Evolutionary conservation across 371 early-diverging fungal genomes (phyloP).

Genomic region (Apophysomyces variabilis): DNA sequence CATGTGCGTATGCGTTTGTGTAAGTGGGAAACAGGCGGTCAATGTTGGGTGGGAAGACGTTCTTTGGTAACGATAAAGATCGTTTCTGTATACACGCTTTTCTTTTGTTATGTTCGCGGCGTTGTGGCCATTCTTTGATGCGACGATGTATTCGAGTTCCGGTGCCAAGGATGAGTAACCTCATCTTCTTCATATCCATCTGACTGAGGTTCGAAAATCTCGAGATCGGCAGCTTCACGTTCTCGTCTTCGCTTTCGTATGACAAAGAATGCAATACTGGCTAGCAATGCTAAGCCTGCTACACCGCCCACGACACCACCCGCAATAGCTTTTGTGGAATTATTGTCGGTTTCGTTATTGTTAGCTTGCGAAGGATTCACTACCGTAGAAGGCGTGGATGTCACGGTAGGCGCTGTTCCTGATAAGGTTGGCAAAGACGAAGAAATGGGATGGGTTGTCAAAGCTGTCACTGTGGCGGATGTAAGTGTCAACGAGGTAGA

Average conservation of each 20-base stretch:
- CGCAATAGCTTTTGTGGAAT: slow-evolving; percentile 27
- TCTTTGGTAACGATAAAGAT: no score
- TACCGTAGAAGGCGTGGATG: not conserved
- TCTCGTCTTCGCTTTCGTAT: slow-evolving; percentile 21
- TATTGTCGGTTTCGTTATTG: not conserved
- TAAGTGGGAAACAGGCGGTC: not conserved
- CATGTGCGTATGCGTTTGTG: slow-evolving; percentile 9
- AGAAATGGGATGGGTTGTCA: not conserved
- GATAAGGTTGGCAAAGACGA: not conserved
- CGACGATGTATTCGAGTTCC: not conserved
- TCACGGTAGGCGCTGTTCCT: not conserved
- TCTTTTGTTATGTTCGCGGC: slow-evolving; percentile 6
- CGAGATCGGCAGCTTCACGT: slow-evolving; percentile 28
- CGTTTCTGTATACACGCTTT: slow-evolving; percentile 10
- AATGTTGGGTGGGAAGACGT: no score
- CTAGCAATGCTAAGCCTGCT: slow-evolving; percentile 33
- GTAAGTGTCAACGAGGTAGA: not conserved
- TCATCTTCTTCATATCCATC: slow-evolving; percentile 24
- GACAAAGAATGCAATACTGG: slow-evolving; percentile 29
- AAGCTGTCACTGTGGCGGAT: not conserved
- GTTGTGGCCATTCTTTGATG: not conserved
- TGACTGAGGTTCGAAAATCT: slow-evolving; percentile 35
- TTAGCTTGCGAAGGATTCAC: not conserved
- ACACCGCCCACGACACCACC: slow-evolving; percentile 45
- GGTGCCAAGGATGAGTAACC: slow-evolving; percentile 1